Percentiles rank a stretch among this genome's conserved stretches.
Conservation (phyloP, 202 grass and related monocot genomes). For the Schoenoplectus tabernaemontani region DNA sequence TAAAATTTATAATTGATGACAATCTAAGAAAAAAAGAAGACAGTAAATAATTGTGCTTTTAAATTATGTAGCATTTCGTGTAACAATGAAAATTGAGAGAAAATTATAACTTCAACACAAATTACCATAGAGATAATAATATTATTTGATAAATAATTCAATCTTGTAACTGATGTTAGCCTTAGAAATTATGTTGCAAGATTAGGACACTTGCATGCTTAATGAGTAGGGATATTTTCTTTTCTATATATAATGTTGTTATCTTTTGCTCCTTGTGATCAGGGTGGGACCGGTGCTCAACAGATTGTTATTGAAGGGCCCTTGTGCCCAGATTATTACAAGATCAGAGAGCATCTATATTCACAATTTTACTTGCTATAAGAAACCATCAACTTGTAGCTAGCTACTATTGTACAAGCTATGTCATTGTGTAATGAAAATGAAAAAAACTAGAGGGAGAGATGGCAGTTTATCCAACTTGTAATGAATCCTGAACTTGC, state of each 20-base stretch:
- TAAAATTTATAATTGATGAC: too few species aligned
- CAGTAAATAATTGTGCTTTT: too few species aligned
- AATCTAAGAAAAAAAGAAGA: too few species aligned
- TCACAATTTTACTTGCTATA: slow-evolving; percentile 77
- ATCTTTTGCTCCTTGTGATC: background rate
- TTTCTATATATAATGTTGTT: background rate
- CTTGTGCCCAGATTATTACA: slow-evolving; percentile 76
- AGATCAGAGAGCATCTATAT: slow-evolving; percentile 74
- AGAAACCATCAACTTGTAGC: background rate
- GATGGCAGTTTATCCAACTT: background rate
- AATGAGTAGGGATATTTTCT: too few species aligned
- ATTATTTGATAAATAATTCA: too few species aligned
- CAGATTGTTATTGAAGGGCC: slow-evolving; percentile 84
- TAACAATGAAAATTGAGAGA: too few species aligned
- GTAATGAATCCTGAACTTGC: background rate
- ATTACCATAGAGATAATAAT: too few species aligned
- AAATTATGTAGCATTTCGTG: too few species aligned
- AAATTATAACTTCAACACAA: too few species aligned
- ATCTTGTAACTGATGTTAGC: too few species aligned
- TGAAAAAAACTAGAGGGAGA: background rate
- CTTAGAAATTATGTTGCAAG: too few species aligned
- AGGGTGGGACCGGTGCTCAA: slow-evolving; percentile 60
- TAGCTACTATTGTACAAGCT: background rate
- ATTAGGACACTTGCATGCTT: too few species aligned
- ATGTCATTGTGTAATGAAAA: background rate